phyloP scores from a whole-genome alignment of 495 filamentous ascomycete species.

The Daldinia loculata region DNA sequence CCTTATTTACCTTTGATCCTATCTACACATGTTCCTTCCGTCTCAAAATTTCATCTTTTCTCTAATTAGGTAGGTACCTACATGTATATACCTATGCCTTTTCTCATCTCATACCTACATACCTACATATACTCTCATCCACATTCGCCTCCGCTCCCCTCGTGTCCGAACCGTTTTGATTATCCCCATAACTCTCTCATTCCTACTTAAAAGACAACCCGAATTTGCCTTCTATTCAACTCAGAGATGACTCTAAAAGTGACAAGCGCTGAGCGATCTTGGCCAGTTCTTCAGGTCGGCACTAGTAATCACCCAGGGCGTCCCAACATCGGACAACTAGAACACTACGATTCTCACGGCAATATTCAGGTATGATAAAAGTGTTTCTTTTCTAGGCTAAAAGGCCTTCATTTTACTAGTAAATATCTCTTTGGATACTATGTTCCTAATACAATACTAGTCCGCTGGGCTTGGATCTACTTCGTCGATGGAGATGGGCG shows the following conservation, averaged over 20 bases:
- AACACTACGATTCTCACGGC: neutral
- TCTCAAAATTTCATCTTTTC: neutral
- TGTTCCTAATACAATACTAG: neutral
- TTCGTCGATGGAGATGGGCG: neutral
- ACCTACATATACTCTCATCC: no score
- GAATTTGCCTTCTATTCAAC: neutral
- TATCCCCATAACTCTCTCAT: no score
- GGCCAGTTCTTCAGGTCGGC: neutral
- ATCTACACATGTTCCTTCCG: neutral
- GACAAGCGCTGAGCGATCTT: neutral
- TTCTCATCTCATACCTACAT: no score
- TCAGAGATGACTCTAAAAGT: neutral
- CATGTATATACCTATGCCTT: no score
- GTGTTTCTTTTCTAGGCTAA: neutral
- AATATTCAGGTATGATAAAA: neutral
- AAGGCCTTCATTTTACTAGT: neutral
- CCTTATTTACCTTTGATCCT: neutral
- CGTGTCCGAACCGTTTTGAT: no score
- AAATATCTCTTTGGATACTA: neutral
- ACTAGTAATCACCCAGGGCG: neutral
- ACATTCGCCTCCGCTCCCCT: no score
- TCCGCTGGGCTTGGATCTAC: neutral
- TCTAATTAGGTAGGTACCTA: no score
- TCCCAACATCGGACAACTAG: neutral
- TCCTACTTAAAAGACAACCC: no score